A percentile compares a stretch with the other conserved stretches of the same genome.
These are phyloP conservation scores for Pseudogymnoascus destructans DNA, from an alignment of 2,329 filamentous ascomycete species.

Conservation along the genomic window DNA sequence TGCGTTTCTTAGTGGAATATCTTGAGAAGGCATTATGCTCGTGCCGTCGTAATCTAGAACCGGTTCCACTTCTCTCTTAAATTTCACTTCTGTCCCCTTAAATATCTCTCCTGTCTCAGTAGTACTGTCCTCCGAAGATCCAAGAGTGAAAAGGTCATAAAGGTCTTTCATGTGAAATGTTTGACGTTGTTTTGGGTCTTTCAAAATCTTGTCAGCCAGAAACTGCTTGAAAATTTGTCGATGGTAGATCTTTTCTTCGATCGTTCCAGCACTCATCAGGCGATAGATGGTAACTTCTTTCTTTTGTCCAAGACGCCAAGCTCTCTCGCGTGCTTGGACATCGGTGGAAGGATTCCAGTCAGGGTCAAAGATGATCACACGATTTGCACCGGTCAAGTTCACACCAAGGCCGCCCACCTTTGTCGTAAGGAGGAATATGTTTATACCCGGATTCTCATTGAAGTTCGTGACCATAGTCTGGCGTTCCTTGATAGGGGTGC, in stretches of 20 bases:
- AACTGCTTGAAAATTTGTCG: slow-evolving; percentile 98
- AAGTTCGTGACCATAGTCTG: slow-evolving; percentile 86
- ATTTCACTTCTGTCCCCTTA: slow-evolving; percentile 68
- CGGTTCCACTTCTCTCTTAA: slow-evolving; percentile 31
- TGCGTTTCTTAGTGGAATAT: slow-evolving; percentile 13
- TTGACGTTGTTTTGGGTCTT: slow-evolving; percentile 84
- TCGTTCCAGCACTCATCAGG: slow-evolving; percentile 94
- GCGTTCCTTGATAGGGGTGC: slow-evolving; percentile 76
- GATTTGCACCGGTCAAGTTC: slow-evolving; percentile 86
- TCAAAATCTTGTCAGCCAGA: slow-evolving; percentile 88
- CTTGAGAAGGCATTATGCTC: slow-evolving; percentile 7
- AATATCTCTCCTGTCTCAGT: slow-evolving; percentile 83
- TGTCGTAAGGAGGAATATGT: slow-evolving; percentile 88
- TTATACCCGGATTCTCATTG: slow-evolving; percentile 64
- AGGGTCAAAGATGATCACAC: slow-evolving; percentile 96
- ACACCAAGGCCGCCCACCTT: slow-evolving; percentile 90
- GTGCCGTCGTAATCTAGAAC: slow-evolving; percentile 16
- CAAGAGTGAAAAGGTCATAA: slow-evolving; percentile 80
- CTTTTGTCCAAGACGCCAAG: slow-evolving; percentile 92
- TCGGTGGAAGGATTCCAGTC: slow-evolving; percentile 99
- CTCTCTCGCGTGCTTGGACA: slow-evolving; percentile 84
- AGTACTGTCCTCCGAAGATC: slow-evolving; percentile 49
- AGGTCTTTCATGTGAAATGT: slow-evolving; percentile 83
- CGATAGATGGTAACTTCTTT: slow-evolving; percentile 92
- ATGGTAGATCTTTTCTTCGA: slow-evolving; percentile 98